phyloP scores from a whole-genome alignment of 2,329 filamentous ascomycete genomes.

The Venturia carpophila region DNA sequence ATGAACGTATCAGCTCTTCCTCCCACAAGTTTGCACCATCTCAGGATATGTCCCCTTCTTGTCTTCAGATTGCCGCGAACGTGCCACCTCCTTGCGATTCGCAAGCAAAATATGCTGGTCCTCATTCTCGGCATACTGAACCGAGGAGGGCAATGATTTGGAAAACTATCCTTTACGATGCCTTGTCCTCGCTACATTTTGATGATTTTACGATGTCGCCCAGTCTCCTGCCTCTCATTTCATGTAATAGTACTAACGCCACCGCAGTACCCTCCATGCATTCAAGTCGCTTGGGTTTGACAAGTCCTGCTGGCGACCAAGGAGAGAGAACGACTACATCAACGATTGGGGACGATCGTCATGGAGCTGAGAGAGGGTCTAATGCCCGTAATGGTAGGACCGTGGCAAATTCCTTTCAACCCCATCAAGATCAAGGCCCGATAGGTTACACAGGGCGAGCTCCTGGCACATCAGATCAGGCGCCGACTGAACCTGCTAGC shows the following conservation, averaged over 20 bases:
- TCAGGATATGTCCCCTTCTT: too few species aligned
- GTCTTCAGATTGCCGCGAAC: too few species aligned
- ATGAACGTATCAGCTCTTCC: background rate
- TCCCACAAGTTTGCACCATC: too few species aligned
- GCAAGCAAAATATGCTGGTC: too few species aligned
- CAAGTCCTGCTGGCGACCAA: constrained; percentile 40
- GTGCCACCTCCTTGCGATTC: too few species aligned
- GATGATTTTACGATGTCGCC: background rate
- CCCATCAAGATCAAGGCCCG: constrained; percentile 12
- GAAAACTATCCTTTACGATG: too few species aligned
- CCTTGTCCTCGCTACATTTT: too few species aligned
- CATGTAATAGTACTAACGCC: constrained; percentile 36
- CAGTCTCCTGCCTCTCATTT: constrained; percentile 49
- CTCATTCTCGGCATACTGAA: too few species aligned
- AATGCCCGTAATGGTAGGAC: constrained; percentile 3
- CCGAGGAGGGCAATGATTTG: too few species aligned
- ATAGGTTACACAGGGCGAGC: constrained; percentile 17
- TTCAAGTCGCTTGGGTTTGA: constrained; percentile 43
- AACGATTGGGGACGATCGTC: constrained; percentile 25
- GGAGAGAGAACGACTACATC: constrained; percentile 35
- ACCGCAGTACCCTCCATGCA: constrained; percentile 45
- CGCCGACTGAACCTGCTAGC: constrained; percentile 26
- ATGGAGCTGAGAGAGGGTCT: background rate
- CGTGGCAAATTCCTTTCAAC: constrained; percentile 12
- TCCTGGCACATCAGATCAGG: constrained; percentile 26